Conservation (phyloP, 106 monocot genomes). For the Phalaenopsis aphrodite region DNA sequence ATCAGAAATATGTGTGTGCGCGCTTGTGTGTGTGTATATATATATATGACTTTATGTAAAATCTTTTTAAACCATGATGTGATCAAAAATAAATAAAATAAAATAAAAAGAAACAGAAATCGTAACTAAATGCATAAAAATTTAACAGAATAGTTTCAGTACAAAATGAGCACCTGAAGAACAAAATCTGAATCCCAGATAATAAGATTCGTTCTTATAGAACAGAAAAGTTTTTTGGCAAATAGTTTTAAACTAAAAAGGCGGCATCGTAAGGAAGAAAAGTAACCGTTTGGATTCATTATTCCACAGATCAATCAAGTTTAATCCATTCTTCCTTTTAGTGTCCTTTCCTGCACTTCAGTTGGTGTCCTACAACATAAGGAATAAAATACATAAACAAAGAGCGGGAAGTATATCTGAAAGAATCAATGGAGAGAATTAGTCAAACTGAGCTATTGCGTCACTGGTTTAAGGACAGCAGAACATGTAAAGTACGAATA, state of each 20-base stretch:
- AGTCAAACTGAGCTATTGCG: no score
- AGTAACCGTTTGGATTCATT: background rate
- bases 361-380: slow-evolving; percentile 53
- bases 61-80: no score
- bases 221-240: background rate
- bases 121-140: background rate
- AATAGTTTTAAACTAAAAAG: background rate
- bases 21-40: no score
- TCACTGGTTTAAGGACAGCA: no score
- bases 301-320: background rate
- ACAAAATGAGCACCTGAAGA: background rate
- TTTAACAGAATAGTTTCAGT: background rate
- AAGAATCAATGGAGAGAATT: no score
- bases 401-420: background rate
- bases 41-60: no score
- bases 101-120: no score
- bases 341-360: slow-evolving; percentile 63
- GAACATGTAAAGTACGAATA: no score
- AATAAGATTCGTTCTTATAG: background rate
- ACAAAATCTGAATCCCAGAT: background rate
- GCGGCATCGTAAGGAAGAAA: background rate
- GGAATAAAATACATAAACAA: background rate
- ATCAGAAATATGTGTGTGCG: no score
- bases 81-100: no score
- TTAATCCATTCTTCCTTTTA: slow-evolving; percentile 80